These are phyloP conservation scores for Centaurea solstitialis DNA, from an alignment of 129 eudicot species.

Conservation along the genomic window DNA sequence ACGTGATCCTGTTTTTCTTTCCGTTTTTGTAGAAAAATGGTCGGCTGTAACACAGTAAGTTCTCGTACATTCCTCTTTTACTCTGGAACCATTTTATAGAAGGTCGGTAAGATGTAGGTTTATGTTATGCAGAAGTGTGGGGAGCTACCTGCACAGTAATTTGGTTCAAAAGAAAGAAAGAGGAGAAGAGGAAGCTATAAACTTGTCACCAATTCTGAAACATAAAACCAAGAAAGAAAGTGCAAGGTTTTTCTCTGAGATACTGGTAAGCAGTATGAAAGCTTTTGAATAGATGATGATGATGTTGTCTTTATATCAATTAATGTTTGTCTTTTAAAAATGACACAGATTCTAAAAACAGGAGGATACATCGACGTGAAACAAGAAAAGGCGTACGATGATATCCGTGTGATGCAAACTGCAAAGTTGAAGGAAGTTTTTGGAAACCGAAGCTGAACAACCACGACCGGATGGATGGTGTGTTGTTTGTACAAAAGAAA, in stretches of 20 bases:
- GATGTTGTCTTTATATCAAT: neutral
- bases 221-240: constrained; percentile 59
- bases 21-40: constrained; percentile 50
- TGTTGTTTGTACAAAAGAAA: constrained; percentile 28
- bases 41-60: constrained; percentile 68
- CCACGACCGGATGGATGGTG: neutral
- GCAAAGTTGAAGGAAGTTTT: constrained; percentile 36
- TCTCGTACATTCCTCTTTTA: neutral
- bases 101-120: neutral
- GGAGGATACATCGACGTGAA: constrained; percentile 55
- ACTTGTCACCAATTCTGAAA: constrained; percentile 48
- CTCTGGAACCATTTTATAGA: neutral
- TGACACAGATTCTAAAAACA: constrained; percentile 48
- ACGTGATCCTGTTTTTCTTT: neutral
- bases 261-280: constrained; percentile 54
- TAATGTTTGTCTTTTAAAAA: neutral
- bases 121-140: constrained; percentile 51
- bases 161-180: constrained; percentile 31
- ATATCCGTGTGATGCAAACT: constrained; percentile 51
- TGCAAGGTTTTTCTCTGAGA: constrained; percentile 73
- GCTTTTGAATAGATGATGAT: neutral
- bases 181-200: constrained; percentile 47
- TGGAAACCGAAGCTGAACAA: constrained; percentile 10
- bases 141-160: constrained; percentile 32
- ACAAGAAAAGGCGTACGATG: constrained; percentile 58